A percentile compares a stretch with the other conserved stretches of the same genome.
Evolutionary conservation across 1,139 yeast species (phyloP).

Genomic region (Geotrichum siamense): DNA sequence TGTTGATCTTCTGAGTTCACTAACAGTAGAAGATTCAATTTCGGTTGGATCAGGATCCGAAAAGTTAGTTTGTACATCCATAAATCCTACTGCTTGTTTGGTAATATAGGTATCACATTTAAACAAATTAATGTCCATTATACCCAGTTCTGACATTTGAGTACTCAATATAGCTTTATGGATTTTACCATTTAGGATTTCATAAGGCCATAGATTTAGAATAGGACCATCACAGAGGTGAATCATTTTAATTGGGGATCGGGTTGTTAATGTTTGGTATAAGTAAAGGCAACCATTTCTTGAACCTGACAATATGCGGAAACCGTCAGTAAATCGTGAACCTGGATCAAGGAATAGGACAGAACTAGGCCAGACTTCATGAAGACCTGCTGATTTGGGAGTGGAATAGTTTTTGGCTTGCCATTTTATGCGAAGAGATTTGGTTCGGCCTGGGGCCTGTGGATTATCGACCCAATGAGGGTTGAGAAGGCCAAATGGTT

Average conservation of each 20-base stretch:
- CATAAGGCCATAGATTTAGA: constrained; percentile 24
- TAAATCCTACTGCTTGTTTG: background rate
- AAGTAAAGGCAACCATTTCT: constrained; percentile 32
- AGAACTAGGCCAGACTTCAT: constrained; percentile 34
- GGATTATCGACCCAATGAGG: constrained; percentile 9
- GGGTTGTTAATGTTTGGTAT: constrained; percentile 30
- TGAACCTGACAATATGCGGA: constrained; percentile 27
- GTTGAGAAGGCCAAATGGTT: background rate
- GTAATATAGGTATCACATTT: background rate
- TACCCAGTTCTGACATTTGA: background rate
- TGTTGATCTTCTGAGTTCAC: too few relatives aligned
- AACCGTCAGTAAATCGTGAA: constrained; percentile 20
- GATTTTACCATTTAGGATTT: background rate
- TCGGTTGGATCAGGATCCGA: too few relatives aligned
- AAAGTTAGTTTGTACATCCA: constrained; percentile 1
- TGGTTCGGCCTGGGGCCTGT: background rate
- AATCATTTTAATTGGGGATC: constrained; percentile 29
- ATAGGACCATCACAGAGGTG: constrained; percentile 29
- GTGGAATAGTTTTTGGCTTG: background rate
- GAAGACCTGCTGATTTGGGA: background rate
- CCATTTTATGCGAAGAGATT: background rate
- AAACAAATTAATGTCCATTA: background rate
- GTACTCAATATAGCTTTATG: background rate
- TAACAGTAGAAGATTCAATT: too few relatives aligned
- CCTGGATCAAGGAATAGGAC: constrained; percentile 28